phyloP scores from a whole-genome alignment of 2,329 filamentous ascomycete genomes.

The Fusarium xyrophilum region DNA sequence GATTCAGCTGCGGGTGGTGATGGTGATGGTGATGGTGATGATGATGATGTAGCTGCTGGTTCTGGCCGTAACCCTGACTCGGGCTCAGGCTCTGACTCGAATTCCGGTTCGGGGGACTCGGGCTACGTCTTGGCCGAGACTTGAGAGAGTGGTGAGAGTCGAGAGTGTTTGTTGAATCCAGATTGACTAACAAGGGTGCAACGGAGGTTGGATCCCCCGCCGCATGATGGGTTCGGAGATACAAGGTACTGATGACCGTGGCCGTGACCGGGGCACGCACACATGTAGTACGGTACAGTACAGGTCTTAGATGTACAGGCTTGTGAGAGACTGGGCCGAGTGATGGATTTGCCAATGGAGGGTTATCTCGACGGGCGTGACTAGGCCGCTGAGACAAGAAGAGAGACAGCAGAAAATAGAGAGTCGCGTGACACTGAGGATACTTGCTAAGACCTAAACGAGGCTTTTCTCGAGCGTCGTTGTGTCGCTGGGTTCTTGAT shows the following conservation, averaged over 20 bases:
- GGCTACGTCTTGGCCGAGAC: constrained; percentile 35
- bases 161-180: constrained; percentile 62
- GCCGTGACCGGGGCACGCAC: constrained; percentile 37
- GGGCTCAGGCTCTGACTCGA: constrained; percentile 23
- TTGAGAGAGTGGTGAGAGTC: constrained; percentile 32
- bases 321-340: constrained; percentile 38
- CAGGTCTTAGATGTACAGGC: background rate
- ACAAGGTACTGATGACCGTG: constrained; percentile 35
- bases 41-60: constrained; percentile 18
- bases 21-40: constrained; percentile 21
- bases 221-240: constrained; percentile 56
- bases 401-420: background rate
- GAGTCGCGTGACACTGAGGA: constrained; percentile 37
- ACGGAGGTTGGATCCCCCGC: constrained; percentile 63
- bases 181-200: constrained; percentile 59
- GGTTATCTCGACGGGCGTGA: constrained; percentile 1
- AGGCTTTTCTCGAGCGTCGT: constrained; percentile 9
- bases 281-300: constrained; percentile 30
- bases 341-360: background rate
- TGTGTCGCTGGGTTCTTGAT: constrained; percentile 19
- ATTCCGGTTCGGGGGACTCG: constrained; percentile 26
- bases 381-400: constrained; percentile 16
- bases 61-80: constrained; percentile 23
- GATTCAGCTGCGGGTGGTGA: background rate
- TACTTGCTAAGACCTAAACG: constrained; percentile 17